Evolutionary conservation across 306 rosid genomes (phyloP).

Genomic region (Castanopsis chinensis): DNA sequence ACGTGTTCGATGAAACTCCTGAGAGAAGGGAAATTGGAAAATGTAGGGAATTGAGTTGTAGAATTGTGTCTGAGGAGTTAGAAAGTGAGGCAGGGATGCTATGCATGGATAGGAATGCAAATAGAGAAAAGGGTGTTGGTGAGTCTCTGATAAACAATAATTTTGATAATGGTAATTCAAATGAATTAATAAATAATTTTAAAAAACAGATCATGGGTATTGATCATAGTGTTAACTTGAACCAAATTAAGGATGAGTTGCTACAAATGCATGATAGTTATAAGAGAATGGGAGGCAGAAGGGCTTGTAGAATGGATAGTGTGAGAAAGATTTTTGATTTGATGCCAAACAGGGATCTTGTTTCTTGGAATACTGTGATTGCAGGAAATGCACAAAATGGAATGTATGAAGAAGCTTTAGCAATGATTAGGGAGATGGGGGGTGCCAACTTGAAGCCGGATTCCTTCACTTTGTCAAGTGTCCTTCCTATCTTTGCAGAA

Average conservation of each 20-base stretch:
- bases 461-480: slow-evolving; percentile 72
- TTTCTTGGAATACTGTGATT: slow-evolving; percentile 89
- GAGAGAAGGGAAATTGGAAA: slow-evolving; percentile 10
- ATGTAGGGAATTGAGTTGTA: background rate
- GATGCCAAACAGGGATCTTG: slow-evolving; percentile 68
- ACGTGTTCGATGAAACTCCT: slow-evolving; percentile 38
- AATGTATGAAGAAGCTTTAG: slow-evolving; percentile 49
- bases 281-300: background rate
- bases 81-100: background rate
- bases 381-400: slow-evolving; percentile 71
- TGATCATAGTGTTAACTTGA: background rate
- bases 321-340: slow-evolving; percentile 65
- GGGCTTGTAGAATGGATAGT: slow-evolving; percentile 8
- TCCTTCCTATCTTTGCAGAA: slow-evolving; percentile 78
- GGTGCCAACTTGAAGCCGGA: slow-evolving; percentile 55
- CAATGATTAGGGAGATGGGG: slow-evolving; percentile 62
- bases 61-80: slow-evolving; percentile 3
- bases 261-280: background rate
- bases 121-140: slow-evolving; percentile 5
- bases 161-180: slow-evolving; percentile 4
- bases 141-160: background rate
- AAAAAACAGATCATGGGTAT: background rate
- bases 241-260: background rate
- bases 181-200: background rate
- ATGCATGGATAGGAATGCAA: background rate